These are phyloP conservation scores for Coniella lustricola DNA, from an alignment of 2,329 filamentous ascomycete species.

Conservation along the genomic window DNA sequence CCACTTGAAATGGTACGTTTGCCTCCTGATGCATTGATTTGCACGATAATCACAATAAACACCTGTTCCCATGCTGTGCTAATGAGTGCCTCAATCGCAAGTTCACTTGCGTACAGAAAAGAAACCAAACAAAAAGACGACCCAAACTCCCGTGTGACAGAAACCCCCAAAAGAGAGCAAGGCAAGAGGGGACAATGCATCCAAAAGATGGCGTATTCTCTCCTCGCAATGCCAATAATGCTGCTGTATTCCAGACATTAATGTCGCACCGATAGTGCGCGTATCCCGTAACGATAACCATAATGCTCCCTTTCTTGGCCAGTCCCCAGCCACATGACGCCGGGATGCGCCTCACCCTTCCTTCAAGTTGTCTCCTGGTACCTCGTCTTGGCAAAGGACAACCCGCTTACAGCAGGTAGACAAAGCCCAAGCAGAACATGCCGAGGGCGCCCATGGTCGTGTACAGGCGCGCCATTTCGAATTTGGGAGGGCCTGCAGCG, in stretches of 20 bases:
- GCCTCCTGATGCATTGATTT: neutral
- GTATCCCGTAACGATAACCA: neutral
- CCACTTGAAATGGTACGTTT: neutral
- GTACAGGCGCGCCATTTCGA: conserved; percentile 13
- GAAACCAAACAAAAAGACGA: neutral
- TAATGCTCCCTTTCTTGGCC: no score
- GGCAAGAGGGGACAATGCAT: no score
- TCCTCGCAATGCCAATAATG: no score
- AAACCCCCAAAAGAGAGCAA: no score
- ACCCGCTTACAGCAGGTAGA: conserved; percentile 10
- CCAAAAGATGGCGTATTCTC: no score
- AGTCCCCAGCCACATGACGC: no score
- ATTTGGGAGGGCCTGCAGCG: conserved; percentile 1
- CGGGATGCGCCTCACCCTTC: neutral
- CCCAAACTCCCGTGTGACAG: no score
- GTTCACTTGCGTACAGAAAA: neutral
- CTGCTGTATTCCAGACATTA: no score
- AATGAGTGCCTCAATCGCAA: neutral
- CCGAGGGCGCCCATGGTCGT: conserved; percentile 10
- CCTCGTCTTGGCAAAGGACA: neutral
- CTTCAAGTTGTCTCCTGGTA: neutral
- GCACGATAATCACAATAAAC: neutral
- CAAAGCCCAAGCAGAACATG: conserved; percentile 12
- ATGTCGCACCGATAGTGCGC: no score
- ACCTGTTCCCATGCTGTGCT: neutral